Percentiles rank a stretch among this genome's conserved stretches.
phyloP scores from a whole-genome alignment of 345 rosid species.

The Lepidium sativum region DNA sequence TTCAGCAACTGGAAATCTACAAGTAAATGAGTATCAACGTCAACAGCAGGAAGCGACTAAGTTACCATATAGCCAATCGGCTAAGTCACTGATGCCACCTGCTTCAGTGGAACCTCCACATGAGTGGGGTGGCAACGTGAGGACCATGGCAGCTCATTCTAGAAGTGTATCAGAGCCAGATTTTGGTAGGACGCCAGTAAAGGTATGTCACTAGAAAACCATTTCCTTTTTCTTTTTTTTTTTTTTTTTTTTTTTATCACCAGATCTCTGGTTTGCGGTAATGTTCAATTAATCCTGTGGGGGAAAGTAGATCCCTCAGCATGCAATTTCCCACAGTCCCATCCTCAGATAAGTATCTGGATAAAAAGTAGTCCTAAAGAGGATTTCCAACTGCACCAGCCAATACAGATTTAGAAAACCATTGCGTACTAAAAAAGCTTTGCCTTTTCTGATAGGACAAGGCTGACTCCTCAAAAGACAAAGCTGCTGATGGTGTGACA shows the following conservation, averaged over 20 bases:
- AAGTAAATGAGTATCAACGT: conserved; percentile 30
- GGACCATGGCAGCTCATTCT: conserved; percentile 28
- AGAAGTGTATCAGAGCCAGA: conserved; percentile 71
- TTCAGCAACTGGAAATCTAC: conserved; percentile 27
- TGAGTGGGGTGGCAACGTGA: conserved; percentile 38
- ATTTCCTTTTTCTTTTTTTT: background rate
- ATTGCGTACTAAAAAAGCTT: background rate
- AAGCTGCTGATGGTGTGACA: conserved; percentile 34
- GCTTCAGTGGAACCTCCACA: conserved; percentile 46
- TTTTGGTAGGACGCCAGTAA: conserved; percentile 50
- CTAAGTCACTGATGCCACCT: conserved; percentile 42
- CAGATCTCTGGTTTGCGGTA: background rate
- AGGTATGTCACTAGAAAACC: conserved; percentile 23
- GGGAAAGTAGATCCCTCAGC: background rate
- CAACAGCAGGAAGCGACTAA: conserved; percentile 32
- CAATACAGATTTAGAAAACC: background rate
- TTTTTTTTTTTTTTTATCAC: background rate
- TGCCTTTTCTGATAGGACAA: conserved; percentile 27
- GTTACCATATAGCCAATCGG: conserved; percentile 45
- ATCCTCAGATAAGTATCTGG: background rate
- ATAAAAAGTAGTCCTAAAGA: background rate
- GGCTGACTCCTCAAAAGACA: conserved; percentile 54
- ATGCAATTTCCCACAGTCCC: background rate
- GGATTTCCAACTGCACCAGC: background rate
- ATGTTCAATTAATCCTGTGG: background rate